A percentile compares a stretch with the other conserved stretches of the same genome.
Conservation (phyloP, 345 rosid species). For the Anastatica hierochuntica region DNA sequence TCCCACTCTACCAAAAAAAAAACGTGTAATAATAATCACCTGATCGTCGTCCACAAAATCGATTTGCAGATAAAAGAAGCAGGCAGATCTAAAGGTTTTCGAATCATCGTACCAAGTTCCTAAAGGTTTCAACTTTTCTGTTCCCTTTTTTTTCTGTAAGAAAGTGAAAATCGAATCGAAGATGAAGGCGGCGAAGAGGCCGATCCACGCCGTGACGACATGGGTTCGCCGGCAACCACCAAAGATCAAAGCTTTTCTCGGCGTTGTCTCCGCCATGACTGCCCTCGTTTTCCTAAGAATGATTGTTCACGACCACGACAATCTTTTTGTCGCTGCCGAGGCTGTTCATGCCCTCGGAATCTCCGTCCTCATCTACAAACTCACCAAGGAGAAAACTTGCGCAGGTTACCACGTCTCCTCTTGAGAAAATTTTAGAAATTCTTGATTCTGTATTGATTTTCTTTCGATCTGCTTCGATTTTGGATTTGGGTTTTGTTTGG, state of each 20-base stretch:
- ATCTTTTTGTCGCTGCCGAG: conserved; percentile 83
- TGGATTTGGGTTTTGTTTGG: background rate
- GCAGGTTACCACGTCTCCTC: too few relatives aligned
- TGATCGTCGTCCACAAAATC: too few relatives aligned
- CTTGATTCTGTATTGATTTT: too few relatives aligned
- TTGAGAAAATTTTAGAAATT: background rate
- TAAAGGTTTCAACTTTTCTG: too few relatives aligned
- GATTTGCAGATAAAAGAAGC: too few relatives aligned
- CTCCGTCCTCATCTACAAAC: conserved; percentile 80
- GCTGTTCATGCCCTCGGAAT: conserved; percentile 82
- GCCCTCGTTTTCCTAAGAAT: conserved; percentile 60
- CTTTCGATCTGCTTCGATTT: background rate
- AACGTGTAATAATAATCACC: too few relatives aligned
- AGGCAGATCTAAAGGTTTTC: conserved; percentile 16
- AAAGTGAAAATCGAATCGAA: background rate
- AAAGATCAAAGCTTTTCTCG: conserved; percentile 64
- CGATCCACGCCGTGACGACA: conserved; percentile 52
- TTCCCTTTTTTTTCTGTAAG: too few relatives aligned
- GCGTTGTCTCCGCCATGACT: conserved; percentile 51
- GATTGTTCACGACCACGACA: conserved; percentile 86
- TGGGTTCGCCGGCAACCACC: conserved; percentile 94
- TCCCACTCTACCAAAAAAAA: background rate
- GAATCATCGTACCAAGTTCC: conserved; percentile 2
- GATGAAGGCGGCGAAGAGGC: conserved; percentile 53
- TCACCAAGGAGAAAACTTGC: conserved; percentile 81